These are phyloP conservation scores for Rhypophila decipiens DNA, from an alignment of 495 filamentous ascomycete species.

Conservation along the genomic window DNA sequence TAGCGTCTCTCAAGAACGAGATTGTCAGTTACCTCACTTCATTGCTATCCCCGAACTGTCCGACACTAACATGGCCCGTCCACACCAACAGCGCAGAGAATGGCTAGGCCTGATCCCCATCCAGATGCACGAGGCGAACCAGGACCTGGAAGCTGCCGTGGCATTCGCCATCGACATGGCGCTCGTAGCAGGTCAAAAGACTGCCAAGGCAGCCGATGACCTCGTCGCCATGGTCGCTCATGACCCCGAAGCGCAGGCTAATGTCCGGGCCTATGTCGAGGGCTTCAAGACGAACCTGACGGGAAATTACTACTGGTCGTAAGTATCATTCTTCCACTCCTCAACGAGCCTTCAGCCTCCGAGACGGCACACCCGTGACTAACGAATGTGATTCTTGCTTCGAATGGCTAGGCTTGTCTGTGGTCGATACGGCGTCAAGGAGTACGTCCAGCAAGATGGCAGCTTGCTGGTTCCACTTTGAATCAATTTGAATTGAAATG, in stretches of 20 bases:
- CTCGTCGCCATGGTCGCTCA: constrained; percentile 2
- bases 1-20: constrained; percentile 29
- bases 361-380: too few species aligned
- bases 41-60: neutral
- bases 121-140: constrained; percentile 1
- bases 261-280: constrained; percentile 4
- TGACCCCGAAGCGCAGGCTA: neutral
- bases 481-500: too few species aligned
- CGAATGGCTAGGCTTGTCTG: constrained; percentile 1
- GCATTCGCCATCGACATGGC: constrained; percentile 2
- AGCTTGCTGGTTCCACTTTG: neutral
- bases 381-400: neutral
- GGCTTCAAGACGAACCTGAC: constrained; percentile 7
- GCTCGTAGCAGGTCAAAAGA: neutral
- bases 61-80: neutral
- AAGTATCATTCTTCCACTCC: too few species aligned
- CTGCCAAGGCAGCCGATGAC: neutral
- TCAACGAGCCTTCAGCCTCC: too few species aligned
- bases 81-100: neutral
- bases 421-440: constrained; percentile 8
- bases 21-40: constrained; percentile 13
- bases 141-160: constrained; percentile 3
- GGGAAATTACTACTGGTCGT: constrained; percentile 14
- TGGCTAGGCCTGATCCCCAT: constrained; percentile 5
- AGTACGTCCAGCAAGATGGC: constrained; percentile 6